Evolutionary conservation across 495 filamentous ascomycete genomes (phyloP), one percentile per base, ranked within the genome.

Genomic region (Neurospora sp.): DNA sequence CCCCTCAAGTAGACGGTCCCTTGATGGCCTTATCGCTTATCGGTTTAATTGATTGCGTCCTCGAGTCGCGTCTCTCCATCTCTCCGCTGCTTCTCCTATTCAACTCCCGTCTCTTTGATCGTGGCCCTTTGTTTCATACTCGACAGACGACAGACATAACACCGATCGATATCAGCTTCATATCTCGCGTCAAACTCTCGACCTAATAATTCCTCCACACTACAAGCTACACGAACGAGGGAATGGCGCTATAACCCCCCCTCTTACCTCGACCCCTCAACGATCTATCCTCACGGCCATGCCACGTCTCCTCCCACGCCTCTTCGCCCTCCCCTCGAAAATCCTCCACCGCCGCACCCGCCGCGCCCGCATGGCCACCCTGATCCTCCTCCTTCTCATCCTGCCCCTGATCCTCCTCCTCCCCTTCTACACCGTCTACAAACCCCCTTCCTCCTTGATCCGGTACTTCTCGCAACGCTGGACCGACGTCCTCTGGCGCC

Each of bases 401-500:
- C 72, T 89, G 27, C 73, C 83, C 75, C 74, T 85, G 41, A 70
- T 90, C 20, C 72, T 89, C 12, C 4, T 84, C 53, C 53, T 81
- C 16, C 90, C 91, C 12, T 81, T 94, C 75, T 86, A 84, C 75
- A 87, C 89, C 77, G 75, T 89, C 17, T 96, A 97, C 85, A 92
- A 92, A 76, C 93, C 93, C 0, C 93, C 93, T 0, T 73, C 72
- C 10, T 75, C 86, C 8, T 78, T 96, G 10, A 89, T 97, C 78
- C 80, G 82, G 44, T 90, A 90, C 80, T 87, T 94, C 73, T 85
- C 90, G 76, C 83, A 82, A 73, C 88, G 86, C 40, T 93, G 90
- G 88, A 92, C 93, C 7, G 88, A 93, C 76, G 89, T 94, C 22
- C 85, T 96, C 59, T 96, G 88, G 84, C 89, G 89, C 68, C 83